Base-by-base conservation (phyloP, 768 basidiomycete genomes). In the Amanita fuliginea region DNA sequence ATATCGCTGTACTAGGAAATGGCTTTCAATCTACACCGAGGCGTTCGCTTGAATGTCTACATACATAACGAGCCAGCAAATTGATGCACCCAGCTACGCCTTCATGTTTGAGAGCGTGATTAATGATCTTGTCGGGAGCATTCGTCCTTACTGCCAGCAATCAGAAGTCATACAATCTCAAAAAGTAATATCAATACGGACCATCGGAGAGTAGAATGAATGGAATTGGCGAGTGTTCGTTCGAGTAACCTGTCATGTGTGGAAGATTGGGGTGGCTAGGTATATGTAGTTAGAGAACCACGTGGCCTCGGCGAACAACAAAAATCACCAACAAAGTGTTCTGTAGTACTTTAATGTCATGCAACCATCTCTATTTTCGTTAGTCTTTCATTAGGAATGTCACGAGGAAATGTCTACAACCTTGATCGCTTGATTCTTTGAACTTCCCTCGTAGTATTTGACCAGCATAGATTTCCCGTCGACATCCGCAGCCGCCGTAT, bases 151-250 rank as follows among this genome's bases (percentile, higher is more conserved):
- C 73, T 76, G 36, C 24, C 13, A 16, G 9, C n/a, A 21, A 11
- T 14, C 6, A 22, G 57, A 33, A 21, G 19, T 45, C 14, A 11
- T 45, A 21, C 40, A 13, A 14, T 18, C 3, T 6, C 10, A 22
- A 36, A 26, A 19, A 16, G 24, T 13, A 37, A 3, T 24, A 34
- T 8, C 7, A 11, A 35, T 16, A 14, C 48, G 14, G 26, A 74
- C 76, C 72, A 46, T 73, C 72, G 1, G 75, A 73, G 18, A 78
- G 57, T n/a, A 77, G 52, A 45, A 78, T 72, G 53, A 77, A 77
- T 0, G 74, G 75, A 0, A 71, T 74, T 1, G 67, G 67, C 0
- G 69, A 60, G 32, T 68, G 62, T 13, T 69, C 68, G 11, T 68
- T 60, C 0, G 75, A 77, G 54, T 73, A 73, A 1, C 76, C 75